Evolutionary conservation across 805 yeast species (phyloP).

Genomic region (Debaryomyces castellii): DNA sequence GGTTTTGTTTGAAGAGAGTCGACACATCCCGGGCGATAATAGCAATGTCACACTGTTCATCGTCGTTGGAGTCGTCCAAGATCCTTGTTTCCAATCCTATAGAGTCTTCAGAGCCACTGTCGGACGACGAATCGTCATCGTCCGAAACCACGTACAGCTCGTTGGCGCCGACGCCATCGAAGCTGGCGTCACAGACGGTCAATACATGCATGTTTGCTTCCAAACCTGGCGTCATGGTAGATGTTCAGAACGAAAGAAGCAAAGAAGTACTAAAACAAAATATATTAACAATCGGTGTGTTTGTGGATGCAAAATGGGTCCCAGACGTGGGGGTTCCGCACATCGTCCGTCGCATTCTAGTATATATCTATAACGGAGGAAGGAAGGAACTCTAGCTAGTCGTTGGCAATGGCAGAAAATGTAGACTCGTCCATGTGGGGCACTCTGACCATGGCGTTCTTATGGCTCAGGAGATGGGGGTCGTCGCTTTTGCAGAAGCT

Average conservation of each 20-base stretch:
- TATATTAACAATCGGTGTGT: neutral
- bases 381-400: neutral
- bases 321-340: neutral
- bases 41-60: neutral
- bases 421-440: conserved; percentile 10
- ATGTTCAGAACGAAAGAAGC: neutral
- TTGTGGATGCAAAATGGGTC: conserved; percentile 2
- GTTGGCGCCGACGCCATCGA: neutral
- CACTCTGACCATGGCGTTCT: conserved; percentile 18
- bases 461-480: conserved; percentile 22
- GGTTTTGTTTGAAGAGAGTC: conserved; percentile 9
- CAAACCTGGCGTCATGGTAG: neutral
- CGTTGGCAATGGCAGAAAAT: conserved; percentile 16
- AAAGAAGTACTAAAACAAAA: neutral
- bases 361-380: neutral
- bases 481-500: conserved; percentile 20
- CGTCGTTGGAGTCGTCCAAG: neutral
- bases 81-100: neutral
- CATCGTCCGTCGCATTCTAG: neutral
- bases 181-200: neutral
- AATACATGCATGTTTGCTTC: neutral
- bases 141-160: neutral
- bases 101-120: neutral
- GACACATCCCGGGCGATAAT: conserved; percentile 3
- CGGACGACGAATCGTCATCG: neutral